Conservation (phyloP, 768 basidiomycete genomes). For the Austroboletus festivus region DNA sequence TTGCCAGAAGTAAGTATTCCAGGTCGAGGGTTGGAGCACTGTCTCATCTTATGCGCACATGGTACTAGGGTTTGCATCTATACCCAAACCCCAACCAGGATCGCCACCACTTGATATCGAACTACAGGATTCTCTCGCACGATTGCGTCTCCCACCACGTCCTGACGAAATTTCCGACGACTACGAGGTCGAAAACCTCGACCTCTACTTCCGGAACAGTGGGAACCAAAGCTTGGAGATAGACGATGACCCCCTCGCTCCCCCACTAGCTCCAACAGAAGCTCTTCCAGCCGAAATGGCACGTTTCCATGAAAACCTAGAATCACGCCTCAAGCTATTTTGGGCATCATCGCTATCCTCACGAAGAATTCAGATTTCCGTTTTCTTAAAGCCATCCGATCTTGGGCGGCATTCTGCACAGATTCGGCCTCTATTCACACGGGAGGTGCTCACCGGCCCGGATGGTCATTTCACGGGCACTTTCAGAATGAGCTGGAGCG, state of each 20-base stretch:
- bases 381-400: conserved; percentile 42
- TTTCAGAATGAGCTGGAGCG: conserved; percentile 66
- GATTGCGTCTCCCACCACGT: conserved; percentile 48
- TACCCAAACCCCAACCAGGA: conserved; percentile 55
- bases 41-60: conserved; percentile 6
- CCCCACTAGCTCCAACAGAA: conserved; percentile 21
- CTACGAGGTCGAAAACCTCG: conserved; percentile 53
- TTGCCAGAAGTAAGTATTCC: conserved; percentile 64
- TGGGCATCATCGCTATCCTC: conserved; percentile 72
- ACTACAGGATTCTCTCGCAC: conserved; percentile 26
- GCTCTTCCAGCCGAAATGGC: conserved; percentile 37
- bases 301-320: conserved; percentile 70
- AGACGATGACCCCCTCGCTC: conserved; percentile 12
- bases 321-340: conserved; percentile 72
- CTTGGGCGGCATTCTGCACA: conserved; percentile 28
- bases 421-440: conserved; percentile 45
- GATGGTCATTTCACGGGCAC: conserved; percentile 74
- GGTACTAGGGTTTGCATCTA: conserved; percentile 61
- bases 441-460: conserved; percentile 52
- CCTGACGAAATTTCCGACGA: conserved; percentile 61
- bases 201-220: conserved; percentile 44
- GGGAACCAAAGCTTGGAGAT: conserved; percentile 19
- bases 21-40: too few relatives aligned
- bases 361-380: conserved; percentile 56
- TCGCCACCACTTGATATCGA: conserved; percentile 22